phyloP scores from a whole-genome alignment of 768 basidiomycete species.

The Ramaria sp. region DNA sequence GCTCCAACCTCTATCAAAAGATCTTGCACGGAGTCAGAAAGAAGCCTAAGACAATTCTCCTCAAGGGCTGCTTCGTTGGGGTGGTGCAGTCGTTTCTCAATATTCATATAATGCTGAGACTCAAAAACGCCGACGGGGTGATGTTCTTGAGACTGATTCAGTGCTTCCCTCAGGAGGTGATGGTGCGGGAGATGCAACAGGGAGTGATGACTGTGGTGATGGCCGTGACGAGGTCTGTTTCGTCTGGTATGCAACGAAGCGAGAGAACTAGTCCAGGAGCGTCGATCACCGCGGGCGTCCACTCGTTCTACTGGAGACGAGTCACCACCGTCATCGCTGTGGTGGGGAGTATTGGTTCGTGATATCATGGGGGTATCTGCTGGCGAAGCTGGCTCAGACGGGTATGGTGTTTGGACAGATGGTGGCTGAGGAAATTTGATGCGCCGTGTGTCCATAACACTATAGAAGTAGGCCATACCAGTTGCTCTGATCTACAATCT shows the following conservation, averaged over 20 bases:
- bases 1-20: constrained; percentile 35
- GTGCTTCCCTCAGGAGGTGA: background rate
- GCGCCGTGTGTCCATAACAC: constrained; percentile 49
- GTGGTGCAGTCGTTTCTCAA: constrained; percentile 46
- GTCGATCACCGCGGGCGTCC: background rate
- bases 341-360: constrained; percentile 22
- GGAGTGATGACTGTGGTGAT: background rate
- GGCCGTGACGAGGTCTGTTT: background rate
- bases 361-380: constrained; percentile 20
- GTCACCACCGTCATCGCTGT: background rate
- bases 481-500: constrained; percentile 31
- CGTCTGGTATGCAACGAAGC: background rate
- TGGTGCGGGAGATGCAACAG: background rate
- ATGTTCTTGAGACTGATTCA: constrained; percentile 10
- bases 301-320: background rate
- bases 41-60: constrained; percentile 30
- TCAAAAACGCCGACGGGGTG: constrained; percentile 65
- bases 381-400: constrained; percentile 28
- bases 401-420: constrained; percentile 14
- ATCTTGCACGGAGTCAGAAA: constrained; percentile 43
- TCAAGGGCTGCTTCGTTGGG: constrained; percentile 35
- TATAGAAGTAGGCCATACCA: constrained; percentile 54
- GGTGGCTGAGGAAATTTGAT: constrained; percentile 36
- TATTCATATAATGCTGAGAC: constrained; percentile 55
- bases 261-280: background rate